phyloP scores from a whole-genome alignment of 139 green algal genomes.

The Chlorella vulgaris region DNA sequence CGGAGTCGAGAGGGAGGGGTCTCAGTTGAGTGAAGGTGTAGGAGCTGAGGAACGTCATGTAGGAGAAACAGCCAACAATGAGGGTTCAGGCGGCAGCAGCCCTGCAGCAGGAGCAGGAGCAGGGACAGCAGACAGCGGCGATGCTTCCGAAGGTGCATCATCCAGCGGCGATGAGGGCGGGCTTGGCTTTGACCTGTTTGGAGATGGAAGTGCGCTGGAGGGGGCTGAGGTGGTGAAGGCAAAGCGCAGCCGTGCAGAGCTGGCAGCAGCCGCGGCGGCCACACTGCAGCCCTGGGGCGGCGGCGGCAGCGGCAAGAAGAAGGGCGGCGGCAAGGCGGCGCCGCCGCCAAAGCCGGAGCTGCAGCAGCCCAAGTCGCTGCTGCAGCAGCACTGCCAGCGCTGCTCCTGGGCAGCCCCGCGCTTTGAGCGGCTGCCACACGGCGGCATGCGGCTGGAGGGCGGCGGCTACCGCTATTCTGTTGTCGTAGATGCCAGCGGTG shows the following conservation, averaged over 20 bases:
- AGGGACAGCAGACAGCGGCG: background rate
- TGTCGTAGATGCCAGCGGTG: slow-evolving; percentile 29
- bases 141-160: too few relatives aligned
- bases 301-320: slow-evolving; percentile 34
- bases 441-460: slow-evolving; percentile 49
- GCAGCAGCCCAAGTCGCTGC: slow-evolving; percentile 76
- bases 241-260: background rate
- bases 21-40: too few relatives aligned
- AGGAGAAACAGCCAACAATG: slow-evolving; percentile 9
- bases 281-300: slow-evolving; percentile 24
- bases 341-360: background rate
- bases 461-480: slow-evolving; percentile 54
- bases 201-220: slow-evolving; percentile 9
- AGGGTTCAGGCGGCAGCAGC: background rate
- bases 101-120: background rate
- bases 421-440: slow-evolving; percentile 68
- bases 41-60: slow-evolving; percentile 22
- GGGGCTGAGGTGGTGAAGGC: slow-evolving; percentile 23
- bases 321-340: slow-evolving; percentile 26
- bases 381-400: slow-evolving; percentile 87
- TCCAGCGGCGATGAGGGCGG: slow-evolving; percentile 36
- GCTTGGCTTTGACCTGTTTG: slow-evolving; percentile 53
- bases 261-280: slow-evolving; percentile 9
- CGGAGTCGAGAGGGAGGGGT: too few relatives aligned
- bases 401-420: slow-evolving; percentile 63